A percentile compares a stretch with the other conserved stretches of the same genome.
Conservation (phyloP, 2,329 filamentous ascomycete species). For the Alternaria arbusti region DNA sequence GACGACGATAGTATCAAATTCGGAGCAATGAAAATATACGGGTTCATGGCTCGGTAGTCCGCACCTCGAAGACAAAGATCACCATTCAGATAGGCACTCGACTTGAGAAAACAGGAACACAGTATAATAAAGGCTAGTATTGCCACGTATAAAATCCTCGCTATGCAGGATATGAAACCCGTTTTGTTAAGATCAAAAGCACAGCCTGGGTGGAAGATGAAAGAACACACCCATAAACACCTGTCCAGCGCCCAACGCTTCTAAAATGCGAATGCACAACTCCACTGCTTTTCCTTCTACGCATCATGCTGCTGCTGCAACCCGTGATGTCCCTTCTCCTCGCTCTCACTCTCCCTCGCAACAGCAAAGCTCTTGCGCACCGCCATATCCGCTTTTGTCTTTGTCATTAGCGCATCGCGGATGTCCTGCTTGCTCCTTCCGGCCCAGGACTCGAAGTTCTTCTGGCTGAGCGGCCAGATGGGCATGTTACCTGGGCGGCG, state of each 20-base stretch:
- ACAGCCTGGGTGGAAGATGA: neutral
- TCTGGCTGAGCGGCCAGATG: constrained; percentile 62
- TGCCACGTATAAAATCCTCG: neutral
- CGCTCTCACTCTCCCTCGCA: constrained; percentile 23
- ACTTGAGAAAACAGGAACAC: neutral
- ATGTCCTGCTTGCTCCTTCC: constrained; percentile 49
- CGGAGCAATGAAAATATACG: neutral
- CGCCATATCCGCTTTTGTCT: constrained; percentile 47
- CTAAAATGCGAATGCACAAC: neutral
- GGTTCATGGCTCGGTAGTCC: neutral
- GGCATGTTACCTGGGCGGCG: constrained; percentile 57
- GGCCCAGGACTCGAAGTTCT: constrained; percentile 50
- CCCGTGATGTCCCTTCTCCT: constrained; percentile 28
- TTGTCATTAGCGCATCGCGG: constrained; percentile 52
- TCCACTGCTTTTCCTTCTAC: neutral
- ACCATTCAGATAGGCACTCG: neutral
- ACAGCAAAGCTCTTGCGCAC: constrained; percentile 39
- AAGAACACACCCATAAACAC: neutral
- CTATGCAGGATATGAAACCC: neutral
- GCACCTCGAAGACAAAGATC: neutral
- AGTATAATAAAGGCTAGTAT: neutral
- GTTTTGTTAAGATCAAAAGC: neutral
- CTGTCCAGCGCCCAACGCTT: neutral
- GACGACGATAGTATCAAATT: neutral
- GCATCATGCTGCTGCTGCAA: constrained; percentile 18